Conservation (phyloP, 352 stramenopile genomes). For the Aphanomyces astaci region DNA sequence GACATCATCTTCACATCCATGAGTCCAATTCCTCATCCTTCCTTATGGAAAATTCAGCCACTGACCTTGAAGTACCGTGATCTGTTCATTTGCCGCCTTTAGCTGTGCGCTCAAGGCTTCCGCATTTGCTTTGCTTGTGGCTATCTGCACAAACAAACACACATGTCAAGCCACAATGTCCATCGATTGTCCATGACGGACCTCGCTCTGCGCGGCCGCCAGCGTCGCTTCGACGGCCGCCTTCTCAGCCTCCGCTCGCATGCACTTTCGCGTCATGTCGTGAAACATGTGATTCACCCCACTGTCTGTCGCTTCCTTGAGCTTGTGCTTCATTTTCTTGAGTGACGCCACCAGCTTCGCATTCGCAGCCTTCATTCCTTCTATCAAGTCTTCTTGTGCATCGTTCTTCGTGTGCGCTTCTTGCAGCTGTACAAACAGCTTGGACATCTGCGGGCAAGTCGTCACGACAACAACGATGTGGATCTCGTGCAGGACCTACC, state of each 20-base stretch:
- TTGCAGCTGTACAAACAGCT: slow-evolving; percentile 4
- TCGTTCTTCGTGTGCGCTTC: not conserved
- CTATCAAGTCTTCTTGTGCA: not conserved
- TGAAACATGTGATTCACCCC: slow-evolving; percentile 9
- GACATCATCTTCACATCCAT: not conserved
- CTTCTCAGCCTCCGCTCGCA: slow-evolving; percentile 1
- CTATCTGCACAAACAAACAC: not conserved
- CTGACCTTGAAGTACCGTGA: not conserved
- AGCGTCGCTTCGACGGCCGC: not conserved
- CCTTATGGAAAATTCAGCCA: not conserved
- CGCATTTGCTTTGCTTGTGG: not conserved
- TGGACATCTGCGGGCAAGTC: not conserved
- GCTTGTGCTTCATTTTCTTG: slow-evolving; percentile 13
- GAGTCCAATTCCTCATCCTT: not conserved
- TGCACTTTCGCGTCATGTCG: slow-evolving; percentile 1
- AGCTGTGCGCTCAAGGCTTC: not conserved
- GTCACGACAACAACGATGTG: not conserved
- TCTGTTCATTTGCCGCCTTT: too few relatives aligned
- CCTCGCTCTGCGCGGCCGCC: not conserved
- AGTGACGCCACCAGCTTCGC: slow-evolving; percentile 6
- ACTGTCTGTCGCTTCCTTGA: not conserved
- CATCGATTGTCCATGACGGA: not conserved
- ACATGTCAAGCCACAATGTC: not conserved
- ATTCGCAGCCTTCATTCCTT: not conserved
- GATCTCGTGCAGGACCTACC: not conserved